Evolutionary conservation across 257 asterid genomes (phyloP), one percentile per base, ranked within the genome.

Genomic region (Solanum neorickii): DNA sequence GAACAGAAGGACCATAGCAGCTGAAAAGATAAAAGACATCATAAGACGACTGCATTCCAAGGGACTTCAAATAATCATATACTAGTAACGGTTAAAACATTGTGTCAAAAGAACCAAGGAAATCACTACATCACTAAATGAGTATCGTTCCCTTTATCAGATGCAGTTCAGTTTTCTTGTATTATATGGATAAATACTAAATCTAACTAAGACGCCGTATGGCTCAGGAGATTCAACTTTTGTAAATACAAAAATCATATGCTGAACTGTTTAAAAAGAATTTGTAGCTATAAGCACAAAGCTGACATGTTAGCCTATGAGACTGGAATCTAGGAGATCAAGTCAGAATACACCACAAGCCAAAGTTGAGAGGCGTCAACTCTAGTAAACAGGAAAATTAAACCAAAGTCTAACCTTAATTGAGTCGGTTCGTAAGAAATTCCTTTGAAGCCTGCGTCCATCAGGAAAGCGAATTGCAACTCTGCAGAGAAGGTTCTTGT

Each of bases 391-490:
- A 42, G 15, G 23, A 6, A 27, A 47, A 49, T 27, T 46, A 56
- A 56, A 56, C 20, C 68, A 75, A 83, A 66, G 47, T 47, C 88
- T 16, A 56, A 94, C 99, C 99, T 95, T 95, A 91, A 94, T 88
- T n/a, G 98, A 95, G 89, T 97, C 99, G 5, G 93, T 76, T 85
- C 94, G 97, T 56, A 92, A 93, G 90, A 97, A 97, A 92, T 92
- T 97, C 88, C 99, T 94, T 88, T 93, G 99, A 87, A 94, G 92
- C 89, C 99, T 94, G 87, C 94, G 98, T 42, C 99, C 99, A 92
- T 94, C 97, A 83, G 99, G 99, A 42, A 97, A 97, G 88, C 99
- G 98, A 59, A 97, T 92, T 65, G 99, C 98, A 62, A 97, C 95
- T 87, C 93, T 94, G 92, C 99, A 97, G 75, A 96, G 94, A 62